Percentiles rank a stretch among this genome's conserved stretches.
phyloP scores from a whole-genome alignment of 1,139 yeast species.

The Lodderomyces oxycetoniae region DNA sequence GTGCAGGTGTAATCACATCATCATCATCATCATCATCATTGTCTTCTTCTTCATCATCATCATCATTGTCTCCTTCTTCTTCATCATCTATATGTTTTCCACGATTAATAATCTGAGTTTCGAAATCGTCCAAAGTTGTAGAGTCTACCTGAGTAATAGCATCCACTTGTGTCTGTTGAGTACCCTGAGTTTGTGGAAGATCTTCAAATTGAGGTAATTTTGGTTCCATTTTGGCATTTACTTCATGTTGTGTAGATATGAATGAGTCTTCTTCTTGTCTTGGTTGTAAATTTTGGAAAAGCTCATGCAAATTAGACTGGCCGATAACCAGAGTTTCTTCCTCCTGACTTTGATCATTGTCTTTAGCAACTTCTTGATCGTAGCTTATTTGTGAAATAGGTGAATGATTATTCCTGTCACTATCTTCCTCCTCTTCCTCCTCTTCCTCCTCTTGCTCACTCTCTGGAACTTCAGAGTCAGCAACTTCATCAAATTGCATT shows the following conservation, averaged over 20 bases:
- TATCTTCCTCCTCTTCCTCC: slow-evolving; percentile 17
- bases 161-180: slow-evolving; percentile 15
- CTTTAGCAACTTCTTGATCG: slow-evolving; percentile 1
- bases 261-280: slow-evolving; percentile 12
- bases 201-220: slow-evolving; percentile 15
- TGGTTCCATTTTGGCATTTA: neutral
- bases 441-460: slow-evolving; percentile 17
- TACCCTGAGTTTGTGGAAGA: slow-evolving; percentile 17
- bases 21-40: slow-evolving; percentile 20
- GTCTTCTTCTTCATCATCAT: slow-evolving; percentile 17
- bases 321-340: slow-evolving; percentile 4
- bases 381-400: slow-evolving; percentile 1
- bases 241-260: slow-evolving; percentile 7
- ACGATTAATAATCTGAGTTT: slow-evolving; percentile 9
- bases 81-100: slow-evolving; percentile 13
- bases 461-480: slow-evolving; percentile 15
- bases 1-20: slow-evolving; percentile 27
- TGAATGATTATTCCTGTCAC: slow-evolving; percentile 11
- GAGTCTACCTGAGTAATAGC: slow-evolving; percentile 1
- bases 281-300: slow-evolving; percentile 32
- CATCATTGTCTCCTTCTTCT: slow-evolving; percentile 18
- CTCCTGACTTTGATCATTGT: slow-evolving; percentile 7
- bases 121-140: slow-evolving; percentile 6
- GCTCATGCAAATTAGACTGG: slow-evolving; percentile 12
- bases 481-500: slow-evolving; percentile 16